These are phyloP conservation scores for Moesziomyces globuligerus DNA, from an alignment of 1,284 basidiomycete species.

Conservation along the genomic window DNA sequence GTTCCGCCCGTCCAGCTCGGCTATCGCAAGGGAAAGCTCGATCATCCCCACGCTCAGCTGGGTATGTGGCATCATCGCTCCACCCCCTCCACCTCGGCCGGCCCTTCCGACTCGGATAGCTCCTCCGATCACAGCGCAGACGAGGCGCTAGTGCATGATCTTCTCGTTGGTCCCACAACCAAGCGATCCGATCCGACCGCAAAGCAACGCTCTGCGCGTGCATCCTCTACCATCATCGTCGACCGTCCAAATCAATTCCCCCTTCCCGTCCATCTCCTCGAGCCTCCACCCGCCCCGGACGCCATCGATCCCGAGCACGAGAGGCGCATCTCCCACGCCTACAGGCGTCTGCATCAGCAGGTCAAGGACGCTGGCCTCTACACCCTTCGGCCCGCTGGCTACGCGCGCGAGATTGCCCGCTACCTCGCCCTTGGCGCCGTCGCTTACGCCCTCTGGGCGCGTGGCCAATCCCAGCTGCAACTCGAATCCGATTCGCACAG, in stretches of 20 bases:
- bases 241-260: conserved; percentile 54
- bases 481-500: not conserved
- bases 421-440: conserved; percentile 76
- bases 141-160: conserved; percentile 10
- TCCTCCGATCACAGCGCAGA: conserved; percentile 2
- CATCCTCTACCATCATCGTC: conserved; percentile 10
- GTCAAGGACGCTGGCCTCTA: conserved; percentile 86
- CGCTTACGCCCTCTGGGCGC: conserved; percentile 74
- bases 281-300: conserved; percentile 68
- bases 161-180: conserved; percentile 2
- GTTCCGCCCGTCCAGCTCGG: conserved; percentile 89
- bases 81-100: conserved; percentile 14
- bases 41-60: conserved; percentile 63
- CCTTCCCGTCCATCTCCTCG: conserved; percentile 61
- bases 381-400: conserved; percentile 84
- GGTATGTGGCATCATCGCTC: conserved; percentile 50
- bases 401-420: conserved; percentile 84
- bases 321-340: conserved; percentile 79
- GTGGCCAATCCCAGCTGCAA: conserved; percentile 29
- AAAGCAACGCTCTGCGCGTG: not conserved
- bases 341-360: conserved; percentile 80
- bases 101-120: conserved; percentile 10
- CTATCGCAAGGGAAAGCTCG: conserved; percentile 61
- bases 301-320: conserved; percentile 74
- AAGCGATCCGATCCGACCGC: not conserved